Percentiles rank a stretch among this genome's conserved stretches.
Conservation (phyloP, 2,329 filamentous ascomycete genomes). For the Exophiala sp. region DNA sequence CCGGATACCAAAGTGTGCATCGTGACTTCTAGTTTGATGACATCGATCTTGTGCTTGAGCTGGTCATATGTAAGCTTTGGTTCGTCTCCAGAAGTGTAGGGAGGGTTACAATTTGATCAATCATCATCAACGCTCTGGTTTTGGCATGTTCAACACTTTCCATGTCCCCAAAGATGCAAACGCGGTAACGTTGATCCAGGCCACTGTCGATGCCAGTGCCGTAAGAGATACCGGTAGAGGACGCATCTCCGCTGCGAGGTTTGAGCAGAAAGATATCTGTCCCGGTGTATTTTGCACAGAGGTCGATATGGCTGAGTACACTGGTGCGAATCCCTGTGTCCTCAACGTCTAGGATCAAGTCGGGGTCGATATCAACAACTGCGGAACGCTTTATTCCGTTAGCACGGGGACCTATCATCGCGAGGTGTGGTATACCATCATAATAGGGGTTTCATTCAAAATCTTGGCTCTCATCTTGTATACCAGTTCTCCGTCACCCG, state of each 20-base stretch:
- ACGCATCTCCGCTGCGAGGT: conserved; percentile 73
- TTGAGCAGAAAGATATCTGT: conserved; percentile 95
- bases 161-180: conserved; percentile 91
- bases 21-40: conserved; percentile 73
- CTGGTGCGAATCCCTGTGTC: conserved; percentile 63
- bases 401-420: conserved; percentile 11
- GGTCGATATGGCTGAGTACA: conserved; percentile 79
- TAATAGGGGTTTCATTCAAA: conserved; percentile 84
- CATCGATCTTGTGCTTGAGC: conserved; percentile 61
- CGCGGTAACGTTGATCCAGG: conserved; percentile 79
- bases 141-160: conserved; percentile 96
- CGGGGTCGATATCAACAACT: conserved; percentile 86
- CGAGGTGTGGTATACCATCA: conserved; percentile 62
- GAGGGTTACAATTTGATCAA: conserved; percentile 74
- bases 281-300: conserved; percentile 79
- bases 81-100: background rate
- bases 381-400: conserved; percentile 65
- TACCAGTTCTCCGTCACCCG: conserved; percentile 78
- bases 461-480: conserved; percentile 86
- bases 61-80: conserved; percentile 29
- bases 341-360: conserved; percentile 73
- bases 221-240: conserved; percentile 60
- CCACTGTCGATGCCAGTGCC: conserved; percentile 73
- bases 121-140: conserved; percentile 91
- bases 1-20: conserved; percentile 90